Base-by-base conservation (phyloP, 1,139 yeast genomes). In the Blastobotrys buckinghamii region DNA sequence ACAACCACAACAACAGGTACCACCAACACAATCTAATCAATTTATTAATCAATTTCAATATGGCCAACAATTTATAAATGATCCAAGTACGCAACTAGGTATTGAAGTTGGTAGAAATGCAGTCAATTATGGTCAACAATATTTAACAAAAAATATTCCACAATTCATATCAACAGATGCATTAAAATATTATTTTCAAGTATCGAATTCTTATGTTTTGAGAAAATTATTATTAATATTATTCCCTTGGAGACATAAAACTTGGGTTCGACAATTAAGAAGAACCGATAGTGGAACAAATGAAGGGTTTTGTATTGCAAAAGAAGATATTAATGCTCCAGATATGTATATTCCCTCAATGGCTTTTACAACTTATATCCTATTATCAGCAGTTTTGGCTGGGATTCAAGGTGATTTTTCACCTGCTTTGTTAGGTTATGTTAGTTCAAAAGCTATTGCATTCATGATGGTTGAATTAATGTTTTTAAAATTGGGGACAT, bases 351-450 rank as follows among this genome's bases (percentile, higher is more conserved):
- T 94, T 50, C 99, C 99, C 5, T 58, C 58, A 47, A 59, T 50
- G 66, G 87, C 97, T 1, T 79, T 85, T 60, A 81, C 89, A 47
- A 89, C 98, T 1, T 92, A 90, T 63, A 83, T 92, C 49, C 70
- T 94, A 53, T 74, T 88, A 42, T 82, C 94, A 78, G 92, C 96
- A 4, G 77, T 86, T 27, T 76, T 86, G 59, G 88, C 88, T 53
- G 99, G 99, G 13, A 70, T 92, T 49, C 79, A 82, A 50, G 97
- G 96, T 19, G 84, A 83, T 36, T 94, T 92, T 72, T 96, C 90
- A 61, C 98, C 98, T 0, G 92, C 90, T 63, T 75, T 89, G 58
- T 78, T 94, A 58, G 97, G 97, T 3, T 82, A 84, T 61, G 81
- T 92, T 55, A 83, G 96, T n/a, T 83, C 96, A 10, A 87, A 89